phyloP scores from a whole-genome alignment of 2,329 filamentous ascomycete genomes.

The Diaporthe citrichinensis region DNA sequence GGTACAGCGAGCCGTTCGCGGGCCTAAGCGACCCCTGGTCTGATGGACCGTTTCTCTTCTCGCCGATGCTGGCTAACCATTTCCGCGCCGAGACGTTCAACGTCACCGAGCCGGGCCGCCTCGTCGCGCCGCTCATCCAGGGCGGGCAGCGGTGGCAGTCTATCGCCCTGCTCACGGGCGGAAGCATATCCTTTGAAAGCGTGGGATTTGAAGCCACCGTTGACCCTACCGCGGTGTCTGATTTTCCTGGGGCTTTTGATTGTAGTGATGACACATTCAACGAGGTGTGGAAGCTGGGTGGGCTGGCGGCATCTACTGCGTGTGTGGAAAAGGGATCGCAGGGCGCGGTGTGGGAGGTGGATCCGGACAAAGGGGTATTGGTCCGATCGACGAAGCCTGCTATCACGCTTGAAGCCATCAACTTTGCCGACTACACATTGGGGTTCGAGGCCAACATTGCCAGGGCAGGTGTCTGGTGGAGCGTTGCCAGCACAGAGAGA shows the following conservation, averaged over 20 bases:
- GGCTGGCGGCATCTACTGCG: not conserved
- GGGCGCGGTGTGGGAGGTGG: not conserved
- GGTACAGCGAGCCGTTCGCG: constrained; percentile 52
- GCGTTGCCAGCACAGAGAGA: constrained; percentile 45
- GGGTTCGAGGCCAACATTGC: constrained; percentile 55
- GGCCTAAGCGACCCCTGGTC: constrained; percentile 47
- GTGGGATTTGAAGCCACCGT: not conserved
- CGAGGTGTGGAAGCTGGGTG: constrained; percentile 5
- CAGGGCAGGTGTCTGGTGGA: constrained; percentile 56
- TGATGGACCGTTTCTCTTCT: constrained; percentile 51
- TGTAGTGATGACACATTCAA: not conserved
- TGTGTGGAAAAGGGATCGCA: not conserved
- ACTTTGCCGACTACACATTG: constrained; percentile 53
- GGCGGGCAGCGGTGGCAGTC: constrained; percentile 23
- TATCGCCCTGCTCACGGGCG: not conserved
- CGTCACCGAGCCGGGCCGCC: constrained; percentile 48
- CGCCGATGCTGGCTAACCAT: constrained; percentile 49
- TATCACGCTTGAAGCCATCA: constrained; percentile 45
- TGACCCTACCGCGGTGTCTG: not conserved
- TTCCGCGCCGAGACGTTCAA: constrained; percentile 57
- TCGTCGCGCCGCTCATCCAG: constrained; percentile 26
- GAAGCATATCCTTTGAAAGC: not conserved
- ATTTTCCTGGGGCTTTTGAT: not conserved
- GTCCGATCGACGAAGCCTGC: constrained; percentile 52
- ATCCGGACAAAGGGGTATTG: constrained; percentile 26